A percentile compares a stretch with the other conserved stretches of the same genome.
These are phyloP conservation scores for Verticillium isaacii DNA, from an alignment of 2,329 filamentous ascomycete genomes.

Conservation along the genomic window DNA sequence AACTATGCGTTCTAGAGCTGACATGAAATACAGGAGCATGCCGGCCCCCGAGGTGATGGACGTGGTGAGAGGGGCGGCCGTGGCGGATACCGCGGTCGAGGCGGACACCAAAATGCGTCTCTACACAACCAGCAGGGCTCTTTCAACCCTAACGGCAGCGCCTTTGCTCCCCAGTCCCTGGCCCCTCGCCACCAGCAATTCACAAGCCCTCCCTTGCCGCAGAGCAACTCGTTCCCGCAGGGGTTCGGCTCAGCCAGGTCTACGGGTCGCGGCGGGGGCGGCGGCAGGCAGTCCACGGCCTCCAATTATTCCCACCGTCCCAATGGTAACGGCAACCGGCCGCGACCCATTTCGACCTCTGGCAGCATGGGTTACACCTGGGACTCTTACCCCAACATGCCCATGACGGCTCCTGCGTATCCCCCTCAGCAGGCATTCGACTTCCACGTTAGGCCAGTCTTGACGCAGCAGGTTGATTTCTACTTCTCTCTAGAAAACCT, in stretches of 20 bases:
- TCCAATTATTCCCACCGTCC: constrained; percentile 16
- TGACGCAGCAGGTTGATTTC: constrained; percentile 67
- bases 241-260: constrained; percentile 9
- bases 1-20: constrained; percentile 1
- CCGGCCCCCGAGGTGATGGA: constrained; percentile 25
- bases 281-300: constrained; percentile 9
- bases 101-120: constrained; percentile 30
- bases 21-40: constrained; percentile 17
- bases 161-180: constrained; percentile 19
- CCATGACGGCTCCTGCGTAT: constrained; percentile 27
- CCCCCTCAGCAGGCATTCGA: constrained; percentile 17
- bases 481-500: constrained; percentile 97
- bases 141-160: constrained; percentile 28
- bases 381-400: neutral
- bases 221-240: constrained; percentile 17
- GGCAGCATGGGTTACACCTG: neutral
- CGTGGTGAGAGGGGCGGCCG: constrained; percentile 33
- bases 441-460: constrained; percentile 4
- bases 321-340: constrained; percentile 15
- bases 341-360: constrained; percentile 1
- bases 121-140: constrained; percentile 25
- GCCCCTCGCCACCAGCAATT: constrained; percentile 27
- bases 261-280: constrained; percentile 7
- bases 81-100: constrained; percentile 40
- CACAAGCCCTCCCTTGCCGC: constrained; percentile 38